Evolutionary conservation across 768 basidiomycete genomes (phyloP), one percentile per base, ranked within the genome.

Genomic region (Russula sp.): DNA sequence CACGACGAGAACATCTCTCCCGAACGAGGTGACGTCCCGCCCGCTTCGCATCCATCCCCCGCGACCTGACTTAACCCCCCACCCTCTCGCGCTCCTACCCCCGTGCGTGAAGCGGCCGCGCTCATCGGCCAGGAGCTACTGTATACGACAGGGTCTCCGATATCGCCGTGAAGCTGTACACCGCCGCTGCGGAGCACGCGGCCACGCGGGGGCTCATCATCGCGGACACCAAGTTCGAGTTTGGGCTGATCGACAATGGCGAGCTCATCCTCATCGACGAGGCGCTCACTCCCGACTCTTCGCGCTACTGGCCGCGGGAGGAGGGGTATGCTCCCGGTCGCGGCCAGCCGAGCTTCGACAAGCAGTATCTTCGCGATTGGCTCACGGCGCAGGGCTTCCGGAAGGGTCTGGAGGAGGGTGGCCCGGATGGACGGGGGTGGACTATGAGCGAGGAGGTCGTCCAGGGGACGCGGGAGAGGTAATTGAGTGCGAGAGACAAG

Each of bases 1-100:
- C 95, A 99, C 69, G 97, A 99, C 72, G 95, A 98, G 73, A 99
- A 99, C 69, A 97, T 98, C 78, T 98, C 97, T 69, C 95, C 95
- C 54, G 90, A 90, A 76, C 86, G 90, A 81, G 93, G 93, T 92
- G 67, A 80, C 45, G 35, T 32, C 32, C 53, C 50, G 50, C 7
- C 32, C 46, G 50, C 35, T 47, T 22, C 56, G 42, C 41, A n/a
- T 39, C 29, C 59, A 34, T 35, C 2, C 3, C 34, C n/a, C 11
- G 35, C 34, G 10, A 34, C 49, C n/a, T n/a, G n/a, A n/a, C n/a
- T n/a, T n/a, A n/a, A n/a, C n/a, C n/a, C n/a, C n/a, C n/a, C n/a
- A n/a, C n/a, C n/a, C n/a, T n/a, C n/a, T n/a, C n/a, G n/a, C n/a
- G n/a, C n/a, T n/a, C n/a, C n/a, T n/a, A n/a, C n/a, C n/a, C n/a